Evolutionary conservation across 805 yeast species (phyloP).

Genomic region (Teunomyces cretensis): DNA sequence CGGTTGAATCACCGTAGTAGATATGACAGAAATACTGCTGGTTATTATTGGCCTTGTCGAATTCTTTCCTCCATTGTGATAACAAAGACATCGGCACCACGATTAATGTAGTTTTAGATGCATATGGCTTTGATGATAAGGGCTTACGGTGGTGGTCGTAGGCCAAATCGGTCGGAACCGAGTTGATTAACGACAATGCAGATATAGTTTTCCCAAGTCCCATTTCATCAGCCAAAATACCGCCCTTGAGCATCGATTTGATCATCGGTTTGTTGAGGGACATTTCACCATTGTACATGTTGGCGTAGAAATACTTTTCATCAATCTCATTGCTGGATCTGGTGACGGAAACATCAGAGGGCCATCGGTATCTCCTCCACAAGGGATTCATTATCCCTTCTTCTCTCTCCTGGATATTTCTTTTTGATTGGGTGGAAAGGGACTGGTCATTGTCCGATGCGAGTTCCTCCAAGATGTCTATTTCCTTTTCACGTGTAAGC

Average conservation of each 20-base stretch:
- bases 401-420: slow-evolving; percentile 26
- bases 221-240: slow-evolving; percentile 95
- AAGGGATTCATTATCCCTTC: slow-evolving; percentile 73
- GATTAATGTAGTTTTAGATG: slow-evolving; percentile 69
- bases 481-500: slow-evolving; percentile 73
- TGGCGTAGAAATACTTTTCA: slow-evolving; percentile 60
- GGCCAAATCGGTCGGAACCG: slow-evolving; percentile 54
- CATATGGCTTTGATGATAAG: slow-evolving; percentile 44
- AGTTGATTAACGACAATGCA: slow-evolving; percentile 67
- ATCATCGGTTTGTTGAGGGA: slow-evolving; percentile 66
- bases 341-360: slow-evolving; percentile 45
- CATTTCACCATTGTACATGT: slow-evolving; percentile 77
- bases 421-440: slow-evolving; percentile 27
- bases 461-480: slow-evolving; percentile 40
- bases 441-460: slow-evolving; percentile 14
- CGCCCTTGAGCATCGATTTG: slow-evolving; percentile 66
- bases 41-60: slow-evolving; percentile 53
- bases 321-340: slow-evolving; percentile 4
- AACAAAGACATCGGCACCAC: slow-evolving; percentile 88
- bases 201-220: slow-evolving; percentile 94
- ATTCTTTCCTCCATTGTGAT: slow-evolving; percentile 90
- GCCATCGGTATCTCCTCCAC: slow-evolving; percentile 83
- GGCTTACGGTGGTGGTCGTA: slow-evolving; percentile 10
- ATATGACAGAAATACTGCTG: slow-evolving; percentile 49
- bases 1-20: slow-evolving; percentile 70